These are phyloP conservation scores for Carex parvula DNA, from an alignment of 176 grass and related monocot genomes.

Conservation along the genomic window DNA sequence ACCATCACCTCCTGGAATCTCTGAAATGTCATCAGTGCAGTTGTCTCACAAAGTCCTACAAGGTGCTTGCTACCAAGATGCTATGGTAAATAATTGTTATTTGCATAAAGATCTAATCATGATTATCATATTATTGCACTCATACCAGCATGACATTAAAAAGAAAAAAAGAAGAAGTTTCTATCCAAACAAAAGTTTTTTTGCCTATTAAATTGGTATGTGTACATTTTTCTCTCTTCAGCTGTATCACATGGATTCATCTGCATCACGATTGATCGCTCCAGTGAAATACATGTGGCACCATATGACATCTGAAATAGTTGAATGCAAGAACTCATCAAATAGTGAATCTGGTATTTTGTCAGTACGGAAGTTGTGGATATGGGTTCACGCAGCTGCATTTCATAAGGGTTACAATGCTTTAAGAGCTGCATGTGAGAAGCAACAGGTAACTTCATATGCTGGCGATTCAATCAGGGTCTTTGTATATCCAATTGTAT, in stretches of 20 bases:
- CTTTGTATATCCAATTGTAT: not conserved
- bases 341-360: conserved; percentile 16
- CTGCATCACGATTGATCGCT: conserved; percentile 39
- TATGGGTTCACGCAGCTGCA: conserved; percentile 83
- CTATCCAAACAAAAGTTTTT: not conserved
- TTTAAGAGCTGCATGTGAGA: conserved; percentile 56
- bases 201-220: not conserved
- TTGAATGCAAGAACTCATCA: conserved; percentile 11
- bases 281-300: conserved; percentile 84
- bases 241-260: conserved; percentile 48
- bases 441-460: conserved; percentile 31
- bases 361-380: conserved; percentile 54
- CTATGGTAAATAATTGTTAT: conserved; percentile 58
- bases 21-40: conserved; percentile 20
- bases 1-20: conserved; percentile 27
- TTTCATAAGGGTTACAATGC: conserved; percentile 50
- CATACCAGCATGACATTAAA: not conserved
- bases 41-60: conserved; percentile 34
- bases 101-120: not conserved
- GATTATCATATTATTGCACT: not conserved
- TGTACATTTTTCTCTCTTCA: conserved; percentile 26
- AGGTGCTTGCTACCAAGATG: conserved; percentile 67
- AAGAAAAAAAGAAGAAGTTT: not conserved
- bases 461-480: not conserved
- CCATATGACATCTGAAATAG: conserved; percentile 23